phyloP scores from a whole-genome alignment of 2,329 filamentous ascomycete species.

The Penicillium sp. region DNA sequence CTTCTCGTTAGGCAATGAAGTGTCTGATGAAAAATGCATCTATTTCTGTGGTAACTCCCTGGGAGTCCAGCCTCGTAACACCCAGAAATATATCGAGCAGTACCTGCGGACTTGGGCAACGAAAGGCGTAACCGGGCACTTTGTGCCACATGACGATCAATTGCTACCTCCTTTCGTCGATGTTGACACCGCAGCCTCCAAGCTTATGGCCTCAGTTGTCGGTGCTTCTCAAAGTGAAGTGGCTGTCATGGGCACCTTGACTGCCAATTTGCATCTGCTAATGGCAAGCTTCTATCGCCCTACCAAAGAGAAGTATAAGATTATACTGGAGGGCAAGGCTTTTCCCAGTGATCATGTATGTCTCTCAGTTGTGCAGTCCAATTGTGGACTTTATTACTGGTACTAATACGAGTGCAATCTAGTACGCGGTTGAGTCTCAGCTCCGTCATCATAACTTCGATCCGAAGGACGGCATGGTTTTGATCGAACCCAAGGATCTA shows the following conservation, averaged over 20 bases:
- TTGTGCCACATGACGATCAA: constrained; percentile 65
- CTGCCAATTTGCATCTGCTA: constrained; percentile 74
- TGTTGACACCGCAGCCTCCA: constrained; percentile 71
- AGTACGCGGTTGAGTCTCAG: constrained; percentile 83
- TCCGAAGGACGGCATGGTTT: constrained; percentile 66
- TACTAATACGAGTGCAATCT: constrained; percentile 14
- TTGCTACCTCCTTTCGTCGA: constrained; percentile 71
- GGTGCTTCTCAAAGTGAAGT: constrained; percentile 72
- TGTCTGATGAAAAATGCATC: constrained; percentile 53
- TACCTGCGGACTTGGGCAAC: constrained; percentile 82
- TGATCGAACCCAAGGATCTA: constrained; percentile 62
- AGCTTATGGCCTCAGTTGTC: constrained; percentile 68
- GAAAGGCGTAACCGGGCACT: constrained; percentile 82
- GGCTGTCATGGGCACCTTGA: constrained; percentile 84
- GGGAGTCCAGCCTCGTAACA: constrained; percentile 73
- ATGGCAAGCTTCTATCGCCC: constrained; percentile 83
- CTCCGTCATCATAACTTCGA: constrained; percentile 68
- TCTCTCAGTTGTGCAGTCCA: background rate
- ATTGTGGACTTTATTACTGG: background rate
- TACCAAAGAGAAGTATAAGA: constrained; percentile 65
- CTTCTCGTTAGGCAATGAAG: constrained; percentile 25
- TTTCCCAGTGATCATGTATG: constrained; percentile 81
- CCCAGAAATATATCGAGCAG: constrained; percentile 62
- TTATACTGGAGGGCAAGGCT: constrained; percentile 84
- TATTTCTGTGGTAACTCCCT: constrained; percentile 92